phyloP scores from a whole-genome alignment of 768 basidiomycete genomes.

The Kwoniella dejecticola region DNA sequence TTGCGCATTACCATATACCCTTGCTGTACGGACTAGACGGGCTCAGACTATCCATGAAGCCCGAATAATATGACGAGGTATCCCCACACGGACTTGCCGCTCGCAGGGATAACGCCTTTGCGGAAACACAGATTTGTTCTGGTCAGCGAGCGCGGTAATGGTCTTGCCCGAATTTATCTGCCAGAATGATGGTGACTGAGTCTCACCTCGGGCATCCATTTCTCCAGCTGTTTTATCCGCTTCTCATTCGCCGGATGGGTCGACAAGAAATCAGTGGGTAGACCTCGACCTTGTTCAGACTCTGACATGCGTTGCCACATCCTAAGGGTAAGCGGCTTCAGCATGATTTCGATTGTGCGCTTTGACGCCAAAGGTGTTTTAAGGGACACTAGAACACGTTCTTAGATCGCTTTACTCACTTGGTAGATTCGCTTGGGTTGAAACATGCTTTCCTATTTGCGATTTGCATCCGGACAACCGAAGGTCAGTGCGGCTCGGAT shows the following conservation, averaged over 20 bases:
- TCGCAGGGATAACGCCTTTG: constrained; percentile 46
- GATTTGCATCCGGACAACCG: neutral
- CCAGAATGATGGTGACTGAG: neutral
- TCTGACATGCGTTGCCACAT: constrained; percentile 71
- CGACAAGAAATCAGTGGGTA: constrained; percentile 64
- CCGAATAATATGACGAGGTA: constrained; percentile 42
- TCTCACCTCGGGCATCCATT: constrained; percentile 52
- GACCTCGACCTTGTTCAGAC: constrained; percentile 59
- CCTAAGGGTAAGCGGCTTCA: constrained; percentile 55
- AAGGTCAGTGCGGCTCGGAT: neutral
- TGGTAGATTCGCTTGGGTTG: constrained; percentile 73
- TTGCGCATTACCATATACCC: constrained; percentile 8
- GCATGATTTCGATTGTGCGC: neutral
- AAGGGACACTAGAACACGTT: neutral
- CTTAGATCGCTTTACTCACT: constrained; percentile 57
- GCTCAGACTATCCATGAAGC: constrained; percentile 43
- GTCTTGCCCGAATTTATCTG: neutral
- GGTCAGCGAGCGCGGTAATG: neutral
- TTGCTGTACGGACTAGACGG: constrained; percentile 12
- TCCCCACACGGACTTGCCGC: constrained; percentile 50
- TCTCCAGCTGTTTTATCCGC: constrained; percentile 62
- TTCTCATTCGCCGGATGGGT: constrained; percentile 79
- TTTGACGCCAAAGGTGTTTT: neutral
- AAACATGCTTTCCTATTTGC: constrained; percentile 76
- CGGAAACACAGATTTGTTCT: neutral